These are phyloP conservation scores for Schoenoplectus tabernaemontani DNA, from an alignment of 202 grass and related monocot species.

Conservation along the genomic window DNA sequence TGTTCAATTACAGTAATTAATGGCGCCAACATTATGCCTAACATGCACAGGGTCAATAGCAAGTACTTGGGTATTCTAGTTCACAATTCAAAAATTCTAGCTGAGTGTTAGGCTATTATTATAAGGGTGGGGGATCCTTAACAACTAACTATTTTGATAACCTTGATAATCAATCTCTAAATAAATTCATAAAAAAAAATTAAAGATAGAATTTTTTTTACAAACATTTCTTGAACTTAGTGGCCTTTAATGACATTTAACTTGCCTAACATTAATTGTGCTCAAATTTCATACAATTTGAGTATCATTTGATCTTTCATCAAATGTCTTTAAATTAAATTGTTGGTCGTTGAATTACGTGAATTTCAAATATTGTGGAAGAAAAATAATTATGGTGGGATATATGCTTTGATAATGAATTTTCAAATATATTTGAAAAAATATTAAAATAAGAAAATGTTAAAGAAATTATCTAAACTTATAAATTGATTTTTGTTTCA, in stretches of 20 bases:
- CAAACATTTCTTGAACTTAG: too few species aligned
- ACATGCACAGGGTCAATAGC: background rate
- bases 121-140: background rate
- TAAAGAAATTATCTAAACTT: too few species aligned
- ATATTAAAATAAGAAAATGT: background rate
- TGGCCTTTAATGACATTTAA: too few species aligned
- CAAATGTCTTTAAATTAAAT: too few species aligned
- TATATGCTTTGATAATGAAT: background rate
- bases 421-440: background rate
- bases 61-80: background rate
- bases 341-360: background rate
- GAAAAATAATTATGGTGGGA: background rate
- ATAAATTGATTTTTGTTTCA: too few species aligned
- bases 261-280: too few species aligned
- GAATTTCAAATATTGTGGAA: background rate
- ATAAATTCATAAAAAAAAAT: too few species aligned
- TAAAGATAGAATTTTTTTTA: too few species aligned
- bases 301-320: too few species aligned
- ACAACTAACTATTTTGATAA: too few species aligned
- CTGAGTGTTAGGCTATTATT: background rate
- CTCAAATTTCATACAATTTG: too few species aligned
- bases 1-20: background rate
- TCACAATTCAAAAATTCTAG: background rate
- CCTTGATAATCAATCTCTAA: too few species aligned
- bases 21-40: background rate